A percentile compares a stretch with the other conserved stretches of the same genome.
These are phyloP conservation scores for Tuber magnatum DNA, from an alignment of 495 filamentous ascomycete genomes.

Conservation along the genomic window DNA sequence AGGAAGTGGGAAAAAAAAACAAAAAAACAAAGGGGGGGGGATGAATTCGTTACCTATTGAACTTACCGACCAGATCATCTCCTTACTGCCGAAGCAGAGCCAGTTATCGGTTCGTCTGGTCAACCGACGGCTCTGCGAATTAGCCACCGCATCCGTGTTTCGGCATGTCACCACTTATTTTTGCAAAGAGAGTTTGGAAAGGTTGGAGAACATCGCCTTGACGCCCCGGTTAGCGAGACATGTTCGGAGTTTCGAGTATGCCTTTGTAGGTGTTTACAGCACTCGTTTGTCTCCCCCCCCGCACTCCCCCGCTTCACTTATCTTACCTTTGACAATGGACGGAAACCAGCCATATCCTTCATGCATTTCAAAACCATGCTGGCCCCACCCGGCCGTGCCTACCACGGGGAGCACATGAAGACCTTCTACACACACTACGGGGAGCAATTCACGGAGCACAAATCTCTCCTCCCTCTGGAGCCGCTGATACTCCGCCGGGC, in stretches of 20 bases:
- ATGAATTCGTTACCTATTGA: conserved; percentile 22
- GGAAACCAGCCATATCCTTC: conserved; percentile 16
- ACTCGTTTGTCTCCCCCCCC: conserved; percentile 16
- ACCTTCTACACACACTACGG: conserved; percentile 22
- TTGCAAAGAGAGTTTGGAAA: conserved; percentile 14
- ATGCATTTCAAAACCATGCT: conserved; percentile 13
- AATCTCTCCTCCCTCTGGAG: conserved; percentile 11
- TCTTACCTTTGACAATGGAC: not conserved
- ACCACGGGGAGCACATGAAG: conserved; percentile 11
- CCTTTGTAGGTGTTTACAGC: conserved; percentile 18
- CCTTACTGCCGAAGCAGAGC: conserved; percentile 15
- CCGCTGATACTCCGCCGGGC: conserved; percentile 6
- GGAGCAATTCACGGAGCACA: conserved; percentile 13
- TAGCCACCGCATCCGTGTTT: conserved; percentile 16
- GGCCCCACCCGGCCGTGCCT: conserved; percentile 10
- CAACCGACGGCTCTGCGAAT: conserved; percentile 9
- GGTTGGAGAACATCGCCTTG: conserved; percentile 14
- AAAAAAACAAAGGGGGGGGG: not conserved
- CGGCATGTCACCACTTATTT: conserved; percentile 10
- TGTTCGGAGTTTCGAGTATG: conserved; percentile 23
- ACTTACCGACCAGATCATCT: conserved; percentile 23
- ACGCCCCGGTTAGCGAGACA: conserved; percentile 12
- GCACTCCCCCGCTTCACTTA: not conserved
- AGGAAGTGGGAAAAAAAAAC: not conserved
- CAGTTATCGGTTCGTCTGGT: conserved; percentile 15